Base-by-base conservation (phyloP, 805 yeast genomes). In the Ogataea degrootiae region DNA sequence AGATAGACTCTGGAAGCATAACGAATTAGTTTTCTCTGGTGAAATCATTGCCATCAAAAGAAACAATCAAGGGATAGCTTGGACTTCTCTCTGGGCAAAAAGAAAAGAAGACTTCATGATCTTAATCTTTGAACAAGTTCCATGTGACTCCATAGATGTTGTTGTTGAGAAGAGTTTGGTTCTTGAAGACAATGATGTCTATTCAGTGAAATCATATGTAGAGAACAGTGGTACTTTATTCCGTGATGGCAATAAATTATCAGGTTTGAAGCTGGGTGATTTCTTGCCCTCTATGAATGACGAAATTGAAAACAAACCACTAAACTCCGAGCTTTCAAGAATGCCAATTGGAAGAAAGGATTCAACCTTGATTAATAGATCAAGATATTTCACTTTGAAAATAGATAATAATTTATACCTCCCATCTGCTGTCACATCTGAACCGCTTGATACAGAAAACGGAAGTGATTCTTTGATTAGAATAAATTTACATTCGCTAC, bases 1-100 rank as follows among this genome's bases (percentile, higher is more conserved):
- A 14, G 80, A 81, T 51, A 75, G 81, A 59, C 67, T 85, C 47
- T 63, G 67, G 41, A 62, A 64, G 62, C 64, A 52, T 41, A 63
- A 58, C 26, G 77, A 77, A 49, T 75, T 83, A 43, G 78, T 84
- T 0, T 86, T 86, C 60, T 78, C 90, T 1, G 97, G 97, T 49
- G 94, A 87, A 57, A 81, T 90, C 42, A 81, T 89, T 12, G 96
- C 95, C 9, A 85, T 90, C 41, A 72, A 78, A 37, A 76, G 88
- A 55, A 80, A 83, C 14, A 85, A 86, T 16, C 76, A 75, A 42
- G 76, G 76, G 29, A 70, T 77, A 49, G 86, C 91, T 0, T 83
- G 96, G 86, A 90, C 96, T 11, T 86, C 96, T 0, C 66, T 91
- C 47, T 92, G 97, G 97, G 96, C 94, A 0, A 90, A 90, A 58